Evolutionary conservation across 148 eudicot genomes (phyloP), one percentile per base, ranked within the genome.

Genomic region (Amaranthus palmeri): DNA sequence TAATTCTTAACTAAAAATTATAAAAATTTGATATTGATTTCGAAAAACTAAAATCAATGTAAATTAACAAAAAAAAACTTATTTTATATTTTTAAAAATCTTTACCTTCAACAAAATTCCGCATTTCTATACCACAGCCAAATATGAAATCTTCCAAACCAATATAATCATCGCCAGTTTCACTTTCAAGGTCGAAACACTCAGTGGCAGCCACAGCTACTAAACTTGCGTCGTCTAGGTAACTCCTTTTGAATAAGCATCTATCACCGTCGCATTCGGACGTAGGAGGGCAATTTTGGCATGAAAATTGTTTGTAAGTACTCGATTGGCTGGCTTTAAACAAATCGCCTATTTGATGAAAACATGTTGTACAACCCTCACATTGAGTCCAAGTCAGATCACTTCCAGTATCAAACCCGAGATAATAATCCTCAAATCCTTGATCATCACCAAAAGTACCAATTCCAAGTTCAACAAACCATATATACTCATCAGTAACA

Each of bases 321-420:
- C 36, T 50, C 2, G 78, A 75, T 0, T 8, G 61, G 14, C 44
- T 62, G 5, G 45, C 49, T 0, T 62, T 68, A 36, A 61, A 76
- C 18, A 7, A 25, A 5, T 68, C 69, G 18, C 43, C 54, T 40
- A 6, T 11, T 54, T 76, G 74, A 6, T 12, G 42, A 36, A 76
- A 76, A 44, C 78, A 75, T 7, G 61, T 55, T 3, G 41, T 4
- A 4, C 79, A 76, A n/a, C 74, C 79, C 47, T 76, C 65, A 18
- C 79, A 76, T 64, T 64, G 79, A 11, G 64, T 70, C 79, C 74
- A 76, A 25, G 61, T 46, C 36, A 62, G 56, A 63, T 54, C 50
- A 12, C 64, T 61, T 4, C 17, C 48, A 1, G 56, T 63, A 3
- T 76, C 79, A 0, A 76, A 25, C 4, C 25, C 10, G 17, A 76